phyloP scores from a whole-genome alignment of 495 filamentous ascomycete genomes.

The Penicillium samsonianum region DNA sequence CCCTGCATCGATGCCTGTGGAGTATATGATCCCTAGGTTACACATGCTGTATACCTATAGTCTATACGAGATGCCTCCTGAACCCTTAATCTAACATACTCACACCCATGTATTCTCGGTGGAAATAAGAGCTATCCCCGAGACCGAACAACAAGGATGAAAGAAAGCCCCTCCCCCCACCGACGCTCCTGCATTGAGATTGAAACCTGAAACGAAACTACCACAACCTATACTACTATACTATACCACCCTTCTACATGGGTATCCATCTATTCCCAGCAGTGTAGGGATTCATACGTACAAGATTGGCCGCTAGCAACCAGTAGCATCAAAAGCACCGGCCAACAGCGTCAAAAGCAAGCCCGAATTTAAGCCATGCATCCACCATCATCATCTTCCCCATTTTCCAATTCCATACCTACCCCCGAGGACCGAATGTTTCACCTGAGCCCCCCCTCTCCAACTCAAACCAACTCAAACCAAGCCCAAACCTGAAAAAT shows the following conservation, averaged over 20 bases:
- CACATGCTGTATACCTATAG: neutral
- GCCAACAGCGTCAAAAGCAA: constrained; percentile 3
- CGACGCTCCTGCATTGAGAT: neutral
- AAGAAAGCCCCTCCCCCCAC: neutral
- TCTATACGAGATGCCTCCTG: neutral
- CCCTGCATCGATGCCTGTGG: neutral
- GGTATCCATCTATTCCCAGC: neutral
- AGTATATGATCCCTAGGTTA: neutral
- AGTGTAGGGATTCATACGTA: neutral
- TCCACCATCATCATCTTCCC: neutral
- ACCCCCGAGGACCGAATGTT: neutral
- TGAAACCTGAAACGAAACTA: neutral
- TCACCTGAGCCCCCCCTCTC: neutral
- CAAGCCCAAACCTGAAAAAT: neutral
- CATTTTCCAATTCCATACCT: neutral
- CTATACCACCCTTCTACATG: neutral
- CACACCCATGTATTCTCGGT: neutral
- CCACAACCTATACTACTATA: neutral
- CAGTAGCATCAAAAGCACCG: neutral
- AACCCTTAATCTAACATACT: neutral
- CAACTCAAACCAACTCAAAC: no score
- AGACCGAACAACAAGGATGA: neutral
- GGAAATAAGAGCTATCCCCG: neutral
- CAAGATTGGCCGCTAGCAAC: neutral
- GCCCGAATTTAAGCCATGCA: neutral